Evolutionary conservation across 2,329 filamentous ascomycete genomes (phyloP).

Genomic region (Cadophora malorum): DNA sequence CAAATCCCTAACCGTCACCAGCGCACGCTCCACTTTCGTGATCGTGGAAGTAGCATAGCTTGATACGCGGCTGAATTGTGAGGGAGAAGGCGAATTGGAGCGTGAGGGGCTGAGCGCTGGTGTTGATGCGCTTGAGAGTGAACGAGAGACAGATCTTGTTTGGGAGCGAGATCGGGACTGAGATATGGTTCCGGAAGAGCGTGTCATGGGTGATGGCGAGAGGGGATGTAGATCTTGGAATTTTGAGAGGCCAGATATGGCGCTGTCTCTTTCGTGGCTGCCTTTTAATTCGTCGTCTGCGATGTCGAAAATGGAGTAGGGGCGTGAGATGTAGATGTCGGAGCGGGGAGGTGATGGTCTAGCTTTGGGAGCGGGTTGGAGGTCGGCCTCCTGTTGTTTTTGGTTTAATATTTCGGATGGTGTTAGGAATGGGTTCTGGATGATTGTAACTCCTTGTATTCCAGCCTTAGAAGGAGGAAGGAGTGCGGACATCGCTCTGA

Average conservation of each 20-base stretch:
- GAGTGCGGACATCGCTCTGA: not conserved
- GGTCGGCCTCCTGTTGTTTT: not conserved
- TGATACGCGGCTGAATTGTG: not conserved
- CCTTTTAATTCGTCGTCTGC: not conserved
- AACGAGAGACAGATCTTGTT: not conserved
- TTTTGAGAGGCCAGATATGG: not conserved
- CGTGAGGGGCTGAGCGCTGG: not conserved
- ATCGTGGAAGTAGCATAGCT: not conserved
- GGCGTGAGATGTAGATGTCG: slow-evolving; percentile 1
- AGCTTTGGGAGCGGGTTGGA: not conserved
- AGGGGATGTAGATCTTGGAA: not conserved
- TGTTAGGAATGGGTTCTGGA: not conserved
- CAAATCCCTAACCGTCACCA: not conserved
- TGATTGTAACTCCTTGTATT: not conserved
- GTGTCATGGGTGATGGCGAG: not conserved
- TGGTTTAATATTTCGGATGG: not conserved
- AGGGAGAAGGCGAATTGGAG: not conserved
- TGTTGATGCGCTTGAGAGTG: not conserved
- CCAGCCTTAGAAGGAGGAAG: not conserved
- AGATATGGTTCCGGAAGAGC: not conserved
- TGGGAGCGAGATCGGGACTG: not conserved
- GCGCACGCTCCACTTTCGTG: not conserved
- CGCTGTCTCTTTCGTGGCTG: not conserved
- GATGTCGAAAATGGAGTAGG: slow-evolving; percentile 3
- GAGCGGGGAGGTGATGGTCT: not conserved